Conservation (phyloP, 306 rosid species). For the Gastrolobium bilobum region DNA sequence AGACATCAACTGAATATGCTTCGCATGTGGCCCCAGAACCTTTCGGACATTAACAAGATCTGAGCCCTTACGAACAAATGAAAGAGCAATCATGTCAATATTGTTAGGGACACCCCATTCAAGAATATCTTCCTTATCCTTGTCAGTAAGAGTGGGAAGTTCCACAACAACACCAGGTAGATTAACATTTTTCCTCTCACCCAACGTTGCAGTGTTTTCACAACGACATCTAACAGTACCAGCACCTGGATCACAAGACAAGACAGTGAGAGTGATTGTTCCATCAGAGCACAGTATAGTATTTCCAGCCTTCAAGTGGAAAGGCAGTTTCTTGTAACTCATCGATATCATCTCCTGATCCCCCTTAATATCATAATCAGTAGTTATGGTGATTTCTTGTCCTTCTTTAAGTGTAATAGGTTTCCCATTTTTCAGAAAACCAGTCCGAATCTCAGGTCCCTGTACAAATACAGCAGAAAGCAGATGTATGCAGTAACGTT, state of each 20-base stretch:
- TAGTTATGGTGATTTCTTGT: slow-evolving; percentile 83
- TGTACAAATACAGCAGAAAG: slow-evolving; percentile 45
- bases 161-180: slow-evolving; percentile 98
- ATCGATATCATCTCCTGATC: slow-evolving; percentile 73
- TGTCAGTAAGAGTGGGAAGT: slow-evolving; percentile 93
- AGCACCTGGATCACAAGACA: slow-evolving; percentile 72
- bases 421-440: slow-evolving; percentile 84
- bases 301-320: slow-evolving; percentile 88
- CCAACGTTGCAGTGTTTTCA: slow-evolving; percentile 83
- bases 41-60: slow-evolving; percentile 92
- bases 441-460: slow-evolving; percentile 99
- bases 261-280: slow-evolving; percentile 83
- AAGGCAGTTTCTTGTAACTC: slow-evolving; percentile 93
- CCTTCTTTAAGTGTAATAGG: slow-evolving; percentile 94
- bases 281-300: slow-evolving; percentile 91
- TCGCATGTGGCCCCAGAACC: slow-evolving; percentile 89
- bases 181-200: slow-evolving; percentile 96
- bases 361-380: slow-evolving; percentile 86
- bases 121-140: slow-evolving; percentile 95
- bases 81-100: slow-evolving; percentile 97
- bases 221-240: slow-evolving; percentile 89
- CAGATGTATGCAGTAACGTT: slow-evolving; percentile 3
- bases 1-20: slow-evolving; percentile 84
- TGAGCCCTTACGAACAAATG: slow-evolving; percentile 96
- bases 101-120: slow-evolving; percentile 94